Percentiles rank a stretch among this genome's conserved stretches.
Evolutionary conservation across 169 alveolate genomes (phyloP).

Genomic region (Theileria orientalis): DNA sequence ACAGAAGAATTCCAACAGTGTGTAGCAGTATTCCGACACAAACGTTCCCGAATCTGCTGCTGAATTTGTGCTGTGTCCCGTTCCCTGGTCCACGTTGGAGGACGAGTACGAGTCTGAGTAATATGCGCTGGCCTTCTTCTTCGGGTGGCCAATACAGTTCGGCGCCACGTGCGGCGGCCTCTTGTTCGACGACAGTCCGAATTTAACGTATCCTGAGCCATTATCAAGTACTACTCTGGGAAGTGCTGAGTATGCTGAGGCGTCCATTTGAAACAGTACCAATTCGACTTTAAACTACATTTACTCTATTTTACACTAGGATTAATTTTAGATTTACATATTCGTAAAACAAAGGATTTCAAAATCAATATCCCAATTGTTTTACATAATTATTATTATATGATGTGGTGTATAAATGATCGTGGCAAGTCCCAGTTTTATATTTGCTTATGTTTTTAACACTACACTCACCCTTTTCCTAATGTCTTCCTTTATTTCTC

Average conservation of each 20-base stretch:
- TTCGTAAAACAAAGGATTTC: no score
- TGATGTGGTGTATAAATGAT: no score
- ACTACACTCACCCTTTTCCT: background rate
- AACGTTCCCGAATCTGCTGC: constrained; percentile 18
- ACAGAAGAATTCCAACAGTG: constrained; percentile 80
- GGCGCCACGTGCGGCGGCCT: constrained; percentile 76
- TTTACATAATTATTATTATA: no score
- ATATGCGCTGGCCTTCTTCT: constrained; percentile 65
- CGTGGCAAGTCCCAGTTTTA: no score
- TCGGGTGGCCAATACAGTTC: constrained; percentile 81
- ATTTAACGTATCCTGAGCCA: constrained; percentile 83
- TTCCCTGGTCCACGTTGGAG: background rate
- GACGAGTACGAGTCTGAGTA: constrained; percentile 11
- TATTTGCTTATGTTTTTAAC: no score
- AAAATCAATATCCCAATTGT: no score
- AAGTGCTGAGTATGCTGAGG: constrained; percentile 69
- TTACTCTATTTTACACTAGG: background rate
- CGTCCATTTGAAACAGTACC: constrained; percentile 51
- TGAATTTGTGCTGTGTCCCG: background rate
- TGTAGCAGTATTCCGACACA: constrained; percentile 76
- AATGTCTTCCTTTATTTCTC: constrained; percentile 50
- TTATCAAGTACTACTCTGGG: constrained; percentile 82
- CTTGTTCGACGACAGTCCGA: constrained; percentile 76
- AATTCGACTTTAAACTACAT: background rate
- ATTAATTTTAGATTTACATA: no score